Evolutionary conservation across 2,329 filamentous ascomycete species (phyloP).

Genomic region (Penicillium sp.): DNA sequence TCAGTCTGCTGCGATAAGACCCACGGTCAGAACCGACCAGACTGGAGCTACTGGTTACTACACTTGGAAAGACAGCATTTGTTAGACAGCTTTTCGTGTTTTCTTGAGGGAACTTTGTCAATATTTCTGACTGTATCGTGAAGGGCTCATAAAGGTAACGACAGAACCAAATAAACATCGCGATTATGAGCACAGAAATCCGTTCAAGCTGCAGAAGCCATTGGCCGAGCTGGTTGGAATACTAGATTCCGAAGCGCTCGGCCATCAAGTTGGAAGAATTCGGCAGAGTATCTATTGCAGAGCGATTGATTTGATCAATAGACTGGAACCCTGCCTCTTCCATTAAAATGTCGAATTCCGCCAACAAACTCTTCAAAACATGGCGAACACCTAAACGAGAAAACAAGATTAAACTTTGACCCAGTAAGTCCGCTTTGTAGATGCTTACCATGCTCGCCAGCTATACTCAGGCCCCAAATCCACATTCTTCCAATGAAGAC

Average conservation of each 20-base stretch:
- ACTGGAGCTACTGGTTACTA: no score
- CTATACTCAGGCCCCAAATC: constrained; percentile 64
- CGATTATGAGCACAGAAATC: no score
- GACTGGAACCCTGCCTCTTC: constrained; percentile 61
- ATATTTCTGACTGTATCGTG: no score
- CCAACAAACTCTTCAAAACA: constrained; percentile 65
- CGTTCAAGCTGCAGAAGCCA: not conserved
- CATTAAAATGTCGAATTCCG: constrained; percentile 67
- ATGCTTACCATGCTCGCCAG: constrained; percentile 58
- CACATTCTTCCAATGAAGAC: constrained; percentile 66
- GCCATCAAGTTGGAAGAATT: constrained; percentile 1
- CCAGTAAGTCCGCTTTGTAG: no score
- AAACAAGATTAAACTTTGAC: not conserved
- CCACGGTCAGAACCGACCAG: no score
- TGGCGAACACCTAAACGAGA: constrained; percentile 51
- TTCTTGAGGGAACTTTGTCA: no score
- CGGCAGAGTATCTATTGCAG: constrained; percentile 8
- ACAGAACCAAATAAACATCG: no score
- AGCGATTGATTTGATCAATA: constrained; percentile 56
- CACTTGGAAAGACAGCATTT: no score
- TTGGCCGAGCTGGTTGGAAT: no score
- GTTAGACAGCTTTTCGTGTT: no score
- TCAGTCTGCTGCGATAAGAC: no score
- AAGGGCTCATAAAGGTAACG: no score
- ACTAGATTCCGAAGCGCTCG: not conserved